Evolutionary conservation across 768 basidiomycete species (phyloP).

Genomic region (Phanerochaete sordida): DNA sequence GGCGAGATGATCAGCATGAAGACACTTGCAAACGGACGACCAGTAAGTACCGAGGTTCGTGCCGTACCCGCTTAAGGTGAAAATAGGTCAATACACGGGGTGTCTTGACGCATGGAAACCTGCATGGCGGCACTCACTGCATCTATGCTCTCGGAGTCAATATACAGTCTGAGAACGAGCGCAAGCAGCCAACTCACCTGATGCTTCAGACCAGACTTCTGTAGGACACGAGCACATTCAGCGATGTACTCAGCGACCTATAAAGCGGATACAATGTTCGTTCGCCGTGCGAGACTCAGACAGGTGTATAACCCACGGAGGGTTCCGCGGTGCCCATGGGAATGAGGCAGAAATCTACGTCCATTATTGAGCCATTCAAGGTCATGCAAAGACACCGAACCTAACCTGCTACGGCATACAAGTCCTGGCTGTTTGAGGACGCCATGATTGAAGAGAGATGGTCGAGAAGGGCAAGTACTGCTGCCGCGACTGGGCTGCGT

Average conservation of each 20-base stretch:
- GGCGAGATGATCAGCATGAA: not conserved
- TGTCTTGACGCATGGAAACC: not conserved
- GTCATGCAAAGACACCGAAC: not conserved
- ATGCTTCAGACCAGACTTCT: conserved; percentile 78
- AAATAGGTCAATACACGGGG: not conserved
- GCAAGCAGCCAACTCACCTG: conserved; percentile 45
- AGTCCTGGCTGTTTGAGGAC: conserved; percentile 7
- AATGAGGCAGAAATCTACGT: conserved; percentile 83
- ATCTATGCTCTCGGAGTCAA: conserved; percentile 39
- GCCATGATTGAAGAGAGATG: conserved; percentile 7
- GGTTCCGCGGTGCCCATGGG: conserved; percentile 77
- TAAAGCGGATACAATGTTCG: conserved; percentile 14
- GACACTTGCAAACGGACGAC: not conserved
- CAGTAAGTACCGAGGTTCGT: conserved; percentile 68
- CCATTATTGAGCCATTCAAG: not conserved
- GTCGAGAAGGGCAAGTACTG: not conserved
- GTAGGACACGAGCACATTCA: conserved; percentile 78
- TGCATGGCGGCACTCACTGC: conserved; percentile 51
- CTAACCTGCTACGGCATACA: conserved; percentile 49
- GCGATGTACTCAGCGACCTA: conserved; percentile 78
- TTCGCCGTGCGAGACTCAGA: not conserved
- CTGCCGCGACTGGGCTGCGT: not conserved
- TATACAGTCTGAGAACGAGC: not conserved
- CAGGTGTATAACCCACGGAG: conserved; percentile 44
- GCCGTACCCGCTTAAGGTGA: conserved; percentile 74